Conservation (phyloP, 2,329 filamentous ascomycete species). For the Neoarthrinium moseri region DNA sequence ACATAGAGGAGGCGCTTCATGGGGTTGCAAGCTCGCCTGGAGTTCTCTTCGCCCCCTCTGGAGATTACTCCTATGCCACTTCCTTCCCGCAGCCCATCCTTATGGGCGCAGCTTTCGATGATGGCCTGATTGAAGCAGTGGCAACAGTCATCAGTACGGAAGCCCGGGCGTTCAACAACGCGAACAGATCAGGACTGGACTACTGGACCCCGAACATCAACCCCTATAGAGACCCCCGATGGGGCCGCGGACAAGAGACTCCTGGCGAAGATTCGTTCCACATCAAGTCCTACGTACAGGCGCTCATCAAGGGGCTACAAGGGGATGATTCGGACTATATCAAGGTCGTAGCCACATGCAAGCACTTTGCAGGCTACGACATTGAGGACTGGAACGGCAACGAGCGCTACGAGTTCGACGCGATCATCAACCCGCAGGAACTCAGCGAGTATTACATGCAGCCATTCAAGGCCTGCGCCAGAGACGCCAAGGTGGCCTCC, state of each 20-base stretch:
- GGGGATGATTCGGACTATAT: constrained; percentile 23
- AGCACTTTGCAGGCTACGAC: constrained; percentile 59
- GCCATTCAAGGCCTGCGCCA: constrained; percentile 61
- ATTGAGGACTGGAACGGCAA: constrained; percentile 44
- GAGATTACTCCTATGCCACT: constrained; percentile 26
- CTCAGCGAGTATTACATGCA: constrained; percentile 67
- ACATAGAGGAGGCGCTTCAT: constrained; percentile 54
- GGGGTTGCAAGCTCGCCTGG: constrained; percentile 56
- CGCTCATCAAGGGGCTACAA: constrained; percentile 53
- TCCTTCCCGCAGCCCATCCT: constrained; percentile 30
- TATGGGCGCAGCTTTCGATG: constrained; percentile 29
- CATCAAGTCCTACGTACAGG: constrained; percentile 48
- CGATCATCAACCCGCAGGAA: constrained; percentile 57
- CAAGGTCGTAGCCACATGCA: constrained; percentile 54
- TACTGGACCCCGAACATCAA: constrained; percentile 26
- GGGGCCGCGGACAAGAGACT: constrained; percentile 25
- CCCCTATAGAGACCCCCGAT: constrained; percentile 20
- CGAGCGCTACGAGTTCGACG: constrained; percentile 52
- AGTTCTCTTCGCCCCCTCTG: constrained; percentile 20
- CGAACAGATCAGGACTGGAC: constrained; percentile 23
- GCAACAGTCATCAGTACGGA: constrained; percentile 28
- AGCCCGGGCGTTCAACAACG: constrained; percentile 30
- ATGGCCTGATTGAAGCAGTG: constrained; percentile 25
- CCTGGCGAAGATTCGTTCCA: constrained; percentile 34
- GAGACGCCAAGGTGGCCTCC: constrained; percentile 53